A percentile compares a stretch with the other conserved stretches of the same genome.
Evolutionary conservation across 768 basidiomycete species (phyloP).

Genomic region (Hericium erinaceus): DNA sequence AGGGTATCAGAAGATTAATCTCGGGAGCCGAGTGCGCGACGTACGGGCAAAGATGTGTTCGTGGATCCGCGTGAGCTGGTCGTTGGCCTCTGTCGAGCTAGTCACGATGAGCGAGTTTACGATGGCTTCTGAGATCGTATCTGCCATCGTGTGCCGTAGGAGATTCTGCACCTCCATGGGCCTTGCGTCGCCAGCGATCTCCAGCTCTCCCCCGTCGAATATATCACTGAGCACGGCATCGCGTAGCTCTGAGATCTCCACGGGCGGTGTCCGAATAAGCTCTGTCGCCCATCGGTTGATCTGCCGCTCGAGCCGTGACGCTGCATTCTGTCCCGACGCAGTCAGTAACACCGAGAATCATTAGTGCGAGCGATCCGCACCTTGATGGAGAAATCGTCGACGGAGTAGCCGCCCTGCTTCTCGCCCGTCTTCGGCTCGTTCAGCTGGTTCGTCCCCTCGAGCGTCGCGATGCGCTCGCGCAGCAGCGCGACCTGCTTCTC

Average conservation of each 20-base stretch:
- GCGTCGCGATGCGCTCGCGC: conserved; percentile 55
- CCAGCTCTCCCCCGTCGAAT: conserved; percentile 36
- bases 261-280: conserved; percentile 48
- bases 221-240: conserved; percentile 54
- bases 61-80: conserved; percentile 78
- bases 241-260: conserved; percentile 42
- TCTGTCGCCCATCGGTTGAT: conserved; percentile 88
- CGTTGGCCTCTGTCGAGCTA: conserved; percentile 75
- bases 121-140: conserved; percentile 68
- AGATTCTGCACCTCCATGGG: conserved; percentile 73
- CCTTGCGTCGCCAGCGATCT: conserved; percentile 20
- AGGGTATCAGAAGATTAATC: not conserved
- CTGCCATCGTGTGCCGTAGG: conserved; percentile 72
- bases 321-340: conserved; percentile 48
- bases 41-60: conserved; percentile 79
- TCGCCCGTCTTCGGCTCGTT: conserved; percentile 23
- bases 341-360: not conserved
- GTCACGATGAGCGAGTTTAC: conserved; percentile 84
- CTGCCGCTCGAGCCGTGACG: conserved; percentile 70
- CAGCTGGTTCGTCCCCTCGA: conserved; percentile 50
- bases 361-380: conserved; percentile 29
- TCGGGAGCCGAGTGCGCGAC: conserved; percentile 21
- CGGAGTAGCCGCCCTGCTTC: conserved; percentile 43
- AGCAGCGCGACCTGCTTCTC: conserved; percentile 74
- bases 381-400: conserved; percentile 87